Evolutionary conservation across 2,329 filamentous ascomycete genomes (phyloP).

Genomic region (Phialophora chinensis): DNA sequence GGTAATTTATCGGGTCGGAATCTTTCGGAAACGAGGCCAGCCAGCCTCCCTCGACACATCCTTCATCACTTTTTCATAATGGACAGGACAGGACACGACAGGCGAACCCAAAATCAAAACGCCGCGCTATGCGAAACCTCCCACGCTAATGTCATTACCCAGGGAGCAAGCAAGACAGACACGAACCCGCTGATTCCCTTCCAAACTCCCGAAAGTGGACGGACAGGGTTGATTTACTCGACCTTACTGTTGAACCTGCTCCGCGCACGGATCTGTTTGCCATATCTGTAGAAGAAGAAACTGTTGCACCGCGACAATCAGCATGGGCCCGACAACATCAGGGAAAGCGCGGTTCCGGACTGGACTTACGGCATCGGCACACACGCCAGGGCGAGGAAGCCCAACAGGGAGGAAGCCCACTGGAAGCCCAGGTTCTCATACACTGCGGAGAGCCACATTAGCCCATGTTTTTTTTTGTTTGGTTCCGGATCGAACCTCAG

Average conservation of each 20-base stretch:
- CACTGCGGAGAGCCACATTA: constrained; percentile 41
- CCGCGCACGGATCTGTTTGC: constrained; percentile 50
- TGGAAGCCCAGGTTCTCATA: constrained; percentile 54
- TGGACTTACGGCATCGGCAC: constrained; percentile 48
- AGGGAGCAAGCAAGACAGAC: too few species aligned
- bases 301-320: constrained; percentile 48
- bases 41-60: too few species aligned
- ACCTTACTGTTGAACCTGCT: constrained; percentile 23
- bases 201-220: too few species aligned
- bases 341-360: neutral
- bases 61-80: too few species aligned
- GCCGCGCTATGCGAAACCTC: too few species aligned
- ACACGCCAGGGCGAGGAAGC: constrained; percentile 53
- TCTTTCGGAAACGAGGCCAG: too few species aligned
- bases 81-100: too few species aligned
- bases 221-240: neutral
- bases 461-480: neutral
- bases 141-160: too few species aligned
- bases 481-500: neutral
- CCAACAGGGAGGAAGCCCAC: constrained; percentile 54
- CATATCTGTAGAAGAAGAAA: constrained; percentile 52
- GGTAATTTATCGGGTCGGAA: too few species aligned
- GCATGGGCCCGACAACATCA: neutral
- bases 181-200: too few species aligned
- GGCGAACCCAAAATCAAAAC: too few species aligned